A percentile compares a stretch with the other conserved stretches of the same genome.
Evolutionary conservation across 805 yeast species (phyloP).

Genomic region (Saitoella complicata): DNA sequence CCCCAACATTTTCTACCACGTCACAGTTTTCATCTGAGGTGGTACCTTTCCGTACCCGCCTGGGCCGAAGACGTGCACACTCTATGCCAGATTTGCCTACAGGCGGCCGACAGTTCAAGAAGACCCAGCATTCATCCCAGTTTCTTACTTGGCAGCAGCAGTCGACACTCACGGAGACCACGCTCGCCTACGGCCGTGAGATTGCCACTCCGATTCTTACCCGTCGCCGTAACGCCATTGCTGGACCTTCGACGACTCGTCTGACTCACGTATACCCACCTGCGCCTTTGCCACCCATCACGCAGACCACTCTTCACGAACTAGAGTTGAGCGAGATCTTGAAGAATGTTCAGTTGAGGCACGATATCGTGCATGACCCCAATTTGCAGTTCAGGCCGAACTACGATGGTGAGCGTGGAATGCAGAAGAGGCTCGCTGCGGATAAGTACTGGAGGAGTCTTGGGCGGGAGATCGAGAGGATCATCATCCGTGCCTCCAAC

Average conservation of each 20-base stretch:
- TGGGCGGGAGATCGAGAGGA: slow-evolving; percentile 41
- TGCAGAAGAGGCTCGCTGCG: slow-evolving; percentile 54
- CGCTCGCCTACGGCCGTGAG: no score
- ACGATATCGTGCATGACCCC: slow-evolving; percentile 85
- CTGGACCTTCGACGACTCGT: not conserved
- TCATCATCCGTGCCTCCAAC: slow-evolving; percentile 1
- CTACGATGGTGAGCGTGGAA: slow-evolving; percentile 79
- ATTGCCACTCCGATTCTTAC: not conserved
- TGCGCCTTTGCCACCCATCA: slow-evolving; percentile 48
- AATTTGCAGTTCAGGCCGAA: slow-evolving; percentile 82
- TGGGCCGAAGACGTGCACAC: no score
- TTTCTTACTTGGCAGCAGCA: no score
- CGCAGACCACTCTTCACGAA: slow-evolving; percentile 63
- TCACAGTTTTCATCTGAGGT: no score
- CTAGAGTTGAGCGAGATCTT: slow-evolving; percentile 77
- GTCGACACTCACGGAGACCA: no score
- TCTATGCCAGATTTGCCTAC: no score
- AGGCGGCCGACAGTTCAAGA: no score
- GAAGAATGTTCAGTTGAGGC: slow-evolving; percentile 82
- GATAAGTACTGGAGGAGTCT: slow-evolving; percentile 77
- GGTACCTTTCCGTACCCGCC: no score
- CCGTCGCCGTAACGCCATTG: not conserved
- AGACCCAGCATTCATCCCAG: no score
- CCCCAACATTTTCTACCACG: no score
- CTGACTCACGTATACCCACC: not conserved